Conservation (phyloP, 2,329 filamentous ascomycete species). For the Plenodomus lindquistii region DNA sequence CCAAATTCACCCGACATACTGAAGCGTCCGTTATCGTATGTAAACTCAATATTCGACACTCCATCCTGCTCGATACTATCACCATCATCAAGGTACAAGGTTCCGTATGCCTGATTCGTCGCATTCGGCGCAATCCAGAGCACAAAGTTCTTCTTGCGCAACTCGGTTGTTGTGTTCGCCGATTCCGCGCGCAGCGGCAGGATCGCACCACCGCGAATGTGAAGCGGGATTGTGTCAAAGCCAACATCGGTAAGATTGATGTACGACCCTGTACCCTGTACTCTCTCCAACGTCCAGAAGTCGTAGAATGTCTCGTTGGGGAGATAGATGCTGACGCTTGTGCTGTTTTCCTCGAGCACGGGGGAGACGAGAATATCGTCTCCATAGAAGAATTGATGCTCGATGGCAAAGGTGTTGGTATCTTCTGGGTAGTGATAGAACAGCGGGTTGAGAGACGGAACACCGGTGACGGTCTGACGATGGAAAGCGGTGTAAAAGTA, state of each 20-base stretch:
- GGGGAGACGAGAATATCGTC: constrained; percentile 60
- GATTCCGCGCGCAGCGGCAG: constrained; percentile 61
- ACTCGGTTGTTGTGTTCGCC: constrained; percentile 65
- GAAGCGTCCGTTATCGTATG: constrained; percentile 60
- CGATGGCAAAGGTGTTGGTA: constrained; percentile 54
- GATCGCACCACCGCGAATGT: constrained; percentile 67
- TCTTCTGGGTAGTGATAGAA: constrained; percentile 71
- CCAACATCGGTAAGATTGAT: constrained; percentile 53
- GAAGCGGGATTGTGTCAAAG: constrained; percentile 63
- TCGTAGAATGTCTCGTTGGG: constrained; percentile 64
- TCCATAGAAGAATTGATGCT: constrained; percentile 63
- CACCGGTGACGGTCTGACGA: constrained; percentile 62
- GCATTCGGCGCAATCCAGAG: constrained; percentile 68
- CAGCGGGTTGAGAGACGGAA: constrained; percentile 67
- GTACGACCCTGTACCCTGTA: constrained; percentile 53
- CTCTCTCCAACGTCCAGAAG: constrained; percentile 56
- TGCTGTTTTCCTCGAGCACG: constrained; percentile 57
- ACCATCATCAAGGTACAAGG: constrained; percentile 78
- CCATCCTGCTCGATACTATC: constrained; percentile 63
- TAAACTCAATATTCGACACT: constrained; percentile 63
- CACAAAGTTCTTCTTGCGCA: constrained; percentile 70
- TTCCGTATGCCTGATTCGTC: constrained; percentile 67
- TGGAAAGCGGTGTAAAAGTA: constrained; percentile 76
- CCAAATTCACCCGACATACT: constrained; percentile 59
- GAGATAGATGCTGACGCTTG: constrained; percentile 59